A percentile compares a stretch with the other conserved stretches of the same genome.
Conservation (phyloP, 139 green algal genomes). For the Chlorella sorokiniana region DNA sequence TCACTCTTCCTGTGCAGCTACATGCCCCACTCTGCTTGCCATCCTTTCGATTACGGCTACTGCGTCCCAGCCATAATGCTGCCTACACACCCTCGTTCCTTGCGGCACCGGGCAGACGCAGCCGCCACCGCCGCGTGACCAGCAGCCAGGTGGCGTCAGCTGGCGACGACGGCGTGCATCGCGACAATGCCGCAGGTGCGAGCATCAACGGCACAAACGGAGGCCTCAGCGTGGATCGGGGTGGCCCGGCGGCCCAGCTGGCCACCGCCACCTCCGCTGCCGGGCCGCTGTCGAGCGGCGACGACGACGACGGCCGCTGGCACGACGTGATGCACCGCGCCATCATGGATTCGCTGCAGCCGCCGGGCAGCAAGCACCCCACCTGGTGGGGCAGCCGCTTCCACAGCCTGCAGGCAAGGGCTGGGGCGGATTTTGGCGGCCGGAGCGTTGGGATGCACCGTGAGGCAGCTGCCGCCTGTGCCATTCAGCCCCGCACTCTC, state of each 20-base stretch:
- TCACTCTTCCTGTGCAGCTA: no score
- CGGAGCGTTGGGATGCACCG: neutral
- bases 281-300: neutral
- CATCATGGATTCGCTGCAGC: conserved; percentile 14
- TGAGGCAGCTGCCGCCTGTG: neutral
- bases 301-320: conserved; percentile 13
- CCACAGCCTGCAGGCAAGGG: conserved; percentile 9
- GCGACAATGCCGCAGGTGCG: no score
- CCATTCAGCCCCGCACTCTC: neutral
- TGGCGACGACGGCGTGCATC: no score
- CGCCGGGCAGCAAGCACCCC: conserved; percentile 4
- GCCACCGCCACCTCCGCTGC: neutral
- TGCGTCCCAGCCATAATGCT: no score
- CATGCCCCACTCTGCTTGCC: no score
- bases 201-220: neutral
- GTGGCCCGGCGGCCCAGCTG: no score
- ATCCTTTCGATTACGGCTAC: no score
- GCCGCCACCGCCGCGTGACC: no score
- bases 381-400: conserved; percentile 18
- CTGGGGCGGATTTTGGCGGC: neutral
- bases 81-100: no score
- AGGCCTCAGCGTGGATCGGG: no score
- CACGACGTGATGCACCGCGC: conserved; percentile 10
- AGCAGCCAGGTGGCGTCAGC: no score
- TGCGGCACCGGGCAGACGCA: no score